Evolutionary conservation across 2,329 filamentous ascomycete genomes (phyloP), one percentile per base, ranked within the genome.

Genomic region (Ambrosiella beaveri): DNA sequence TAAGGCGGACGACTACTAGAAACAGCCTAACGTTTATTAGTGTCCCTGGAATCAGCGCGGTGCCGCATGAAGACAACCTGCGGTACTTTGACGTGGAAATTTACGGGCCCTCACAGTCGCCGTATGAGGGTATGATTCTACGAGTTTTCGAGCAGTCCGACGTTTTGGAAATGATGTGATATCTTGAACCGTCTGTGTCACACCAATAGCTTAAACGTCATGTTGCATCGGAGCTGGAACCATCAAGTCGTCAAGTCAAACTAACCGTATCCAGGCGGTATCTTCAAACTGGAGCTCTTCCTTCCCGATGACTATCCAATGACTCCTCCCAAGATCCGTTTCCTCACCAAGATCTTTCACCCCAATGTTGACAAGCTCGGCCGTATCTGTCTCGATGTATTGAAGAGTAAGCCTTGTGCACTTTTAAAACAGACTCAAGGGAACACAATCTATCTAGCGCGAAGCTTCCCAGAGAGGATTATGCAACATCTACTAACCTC

Each of bases 71-170:
- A 66, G 93, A 98, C 66, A 98, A 98, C 72, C 80, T 97, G 60
- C 82, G 93, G 65, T 98, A 98, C 73, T 98, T 98, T 67, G 94
- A 98, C 70, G 94, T 98, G 64, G 88, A 87, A 66, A 96, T 98
- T 68, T 84, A 96, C 68, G 91, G 91, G 5, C 91, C 91, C 19
- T 82, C 84, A 44, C 86, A 90, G 67, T 96, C 91, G 59, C 93
- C 93, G 61, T 97, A 97, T 68, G 90, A 97, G 77, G 88, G 91
- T 94, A 67, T 59, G 74, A 66, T 41, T 7, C 15, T 37, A 17
- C 11, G 11, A 27, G 8, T 15, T 15, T 11, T 7, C 8, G 47
- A 11, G 13, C 35, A 3, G 8, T n/a, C 13, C 2, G 19, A 27
- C 8, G 27, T 35, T 35, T 35, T 27, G 27, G 27, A 1, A 27